Evolutionary conservation across 768 basidiomycete species (phyloP).

Genomic region (Tricholoma terreum): DNA sequence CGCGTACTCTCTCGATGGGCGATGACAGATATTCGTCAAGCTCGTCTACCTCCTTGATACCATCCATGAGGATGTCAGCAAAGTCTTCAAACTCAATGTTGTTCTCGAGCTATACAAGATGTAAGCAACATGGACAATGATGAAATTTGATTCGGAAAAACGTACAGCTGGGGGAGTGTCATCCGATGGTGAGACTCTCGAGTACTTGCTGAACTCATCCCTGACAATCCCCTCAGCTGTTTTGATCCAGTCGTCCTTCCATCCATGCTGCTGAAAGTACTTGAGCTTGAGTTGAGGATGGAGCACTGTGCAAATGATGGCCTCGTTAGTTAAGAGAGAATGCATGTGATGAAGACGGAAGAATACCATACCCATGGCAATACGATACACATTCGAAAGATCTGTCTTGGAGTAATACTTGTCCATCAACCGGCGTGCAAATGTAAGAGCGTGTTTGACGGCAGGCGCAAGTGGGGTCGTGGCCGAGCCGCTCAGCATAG

Average conservation of each 20-base stretch:
- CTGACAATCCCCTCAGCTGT: conserved; percentile 20
- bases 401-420: conserved; percentile 25
- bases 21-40: not conserved
- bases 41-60: not conserved
- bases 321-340: no score
- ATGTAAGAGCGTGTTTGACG: conserved; percentile 17
- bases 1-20: not conserved
- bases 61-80: not conserved
- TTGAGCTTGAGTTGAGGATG: conserved; percentile 33
- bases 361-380: conserved; percentile 30
- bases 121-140: no score
- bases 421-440: conserved; percentile 25
- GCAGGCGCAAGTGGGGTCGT: conserved; percentile 2
- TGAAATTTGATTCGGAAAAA: no score
- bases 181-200: no score
- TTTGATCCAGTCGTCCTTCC: conserved; percentile 29
- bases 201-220: conserved; percentile 15
- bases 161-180: no score
- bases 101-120: no score
- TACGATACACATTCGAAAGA: not conserved
- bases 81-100: not conserved
- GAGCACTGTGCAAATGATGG: conserved; percentile 30
- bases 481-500: conserved; percentile 8
- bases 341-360: no score
- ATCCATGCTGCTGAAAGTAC: conserved; percentile 28